These are phyloP conservation scores for Colletotrichum kahawae DNA, from an alignment of 2,329 filamentous ascomycete genomes.

Conservation along the genomic window DNA sequence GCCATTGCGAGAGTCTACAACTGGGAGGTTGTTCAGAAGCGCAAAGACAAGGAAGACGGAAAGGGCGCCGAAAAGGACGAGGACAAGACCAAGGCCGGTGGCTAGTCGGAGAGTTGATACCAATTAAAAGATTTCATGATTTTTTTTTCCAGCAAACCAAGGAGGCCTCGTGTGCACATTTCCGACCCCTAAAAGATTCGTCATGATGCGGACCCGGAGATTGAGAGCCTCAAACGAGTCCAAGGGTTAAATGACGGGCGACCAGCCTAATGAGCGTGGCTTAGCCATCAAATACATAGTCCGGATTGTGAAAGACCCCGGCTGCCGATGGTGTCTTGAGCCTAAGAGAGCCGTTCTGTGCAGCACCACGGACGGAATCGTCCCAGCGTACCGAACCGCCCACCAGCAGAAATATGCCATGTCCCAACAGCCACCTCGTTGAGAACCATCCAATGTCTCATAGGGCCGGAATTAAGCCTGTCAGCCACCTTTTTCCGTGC, in stretches of 20 bases:
- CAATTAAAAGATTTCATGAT: constrained; percentile 10
- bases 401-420: background rate
- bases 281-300: background rate
- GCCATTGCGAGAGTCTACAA: constrained; percentile 98
- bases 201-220: background rate
- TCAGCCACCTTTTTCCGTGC: background rate
- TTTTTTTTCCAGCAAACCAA: background rate
- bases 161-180: background rate
- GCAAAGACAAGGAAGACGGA: constrained; percentile 83
- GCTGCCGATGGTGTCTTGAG: background rate
- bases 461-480: background rate
- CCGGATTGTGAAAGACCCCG: background rate
- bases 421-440: background rate
- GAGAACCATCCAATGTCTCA: background rate
- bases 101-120: constrained; percentile 23
- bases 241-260: background rate
- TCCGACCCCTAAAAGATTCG: background rate
- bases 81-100: constrained; percentile 39
- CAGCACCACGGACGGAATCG: background rate
- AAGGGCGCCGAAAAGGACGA: constrained; percentile 44
- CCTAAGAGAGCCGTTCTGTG: background rate
- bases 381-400: background rate
- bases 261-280: background rate
- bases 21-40: constrained; percentile 95
- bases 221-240: background rate